Percentiles rank a stretch among this genome's conserved stretches.
These are phyloP conservation scores for Leccinum boreale DNA, from an alignment of 768 basidiomycete species.

Conservation along the genomic window DNA sequence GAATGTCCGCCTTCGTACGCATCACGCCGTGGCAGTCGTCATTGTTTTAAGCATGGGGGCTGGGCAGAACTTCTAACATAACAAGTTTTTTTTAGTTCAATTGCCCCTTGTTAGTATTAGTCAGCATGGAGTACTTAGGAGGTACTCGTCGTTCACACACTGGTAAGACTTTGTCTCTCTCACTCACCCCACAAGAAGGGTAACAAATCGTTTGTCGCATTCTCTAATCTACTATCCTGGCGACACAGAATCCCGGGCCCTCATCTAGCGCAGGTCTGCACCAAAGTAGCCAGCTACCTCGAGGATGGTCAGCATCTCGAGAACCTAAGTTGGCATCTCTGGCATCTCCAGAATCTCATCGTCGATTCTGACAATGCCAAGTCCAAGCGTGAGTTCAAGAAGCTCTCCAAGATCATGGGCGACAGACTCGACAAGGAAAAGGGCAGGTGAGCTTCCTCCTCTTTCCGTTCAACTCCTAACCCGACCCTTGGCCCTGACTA, in stretches of 20 bases:
- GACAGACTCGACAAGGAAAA: too few species aligned
- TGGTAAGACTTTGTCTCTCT: slow-evolving; percentile 4
- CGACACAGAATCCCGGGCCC: slow-evolving; percentile 76
- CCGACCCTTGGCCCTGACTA: too few species aligned
- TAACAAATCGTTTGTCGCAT: slow-evolving; percentile 94
- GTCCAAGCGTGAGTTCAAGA: slow-evolving; percentile 85
- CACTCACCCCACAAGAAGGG: slow-evolving; percentile 46
- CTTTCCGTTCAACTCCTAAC: too few species aligned
- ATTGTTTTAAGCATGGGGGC: too few species aligned
- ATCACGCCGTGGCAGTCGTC: too few species aligned
- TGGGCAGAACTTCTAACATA: too few species aligned
- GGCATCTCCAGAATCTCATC: slow-evolving; percentile 90
- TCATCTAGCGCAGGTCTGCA: slow-evolving; percentile 62
- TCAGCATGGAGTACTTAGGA: too few species aligned
- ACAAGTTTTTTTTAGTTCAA: too few species aligned
- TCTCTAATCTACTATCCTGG: slow-evolving; percentile 65
- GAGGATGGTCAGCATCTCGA: slow-evolving; percentile 90
- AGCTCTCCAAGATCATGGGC: slow-evolving; percentile 79
- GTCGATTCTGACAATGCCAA: slow-evolving; percentile 89
- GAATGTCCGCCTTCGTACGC: too few species aligned
- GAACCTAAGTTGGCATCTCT: slow-evolving; percentile 89
- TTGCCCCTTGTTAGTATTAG: too few species aligned
- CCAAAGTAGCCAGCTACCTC: slow-evolving; percentile 86
- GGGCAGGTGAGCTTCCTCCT: too few species aligned
- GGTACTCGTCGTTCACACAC: background rate